These are phyloP conservation scores for Aspergillus quadricinctus DNA, from an alignment of 2,329 filamentous ascomycete genomes.

Conservation along the genomic window DNA sequence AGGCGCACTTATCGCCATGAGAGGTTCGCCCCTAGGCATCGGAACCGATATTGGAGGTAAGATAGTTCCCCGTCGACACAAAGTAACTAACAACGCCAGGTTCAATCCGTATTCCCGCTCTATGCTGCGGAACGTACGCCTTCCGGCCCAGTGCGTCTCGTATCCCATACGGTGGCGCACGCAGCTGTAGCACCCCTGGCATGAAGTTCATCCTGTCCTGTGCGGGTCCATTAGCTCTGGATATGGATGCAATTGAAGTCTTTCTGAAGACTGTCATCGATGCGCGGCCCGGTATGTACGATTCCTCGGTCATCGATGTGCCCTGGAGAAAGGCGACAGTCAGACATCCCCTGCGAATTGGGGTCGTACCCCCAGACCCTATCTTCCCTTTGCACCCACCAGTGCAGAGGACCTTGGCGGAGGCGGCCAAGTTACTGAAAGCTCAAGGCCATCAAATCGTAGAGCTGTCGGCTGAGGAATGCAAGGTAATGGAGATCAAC, in stretches of 20 bases:
- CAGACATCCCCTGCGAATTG: conserved; percentile 39
- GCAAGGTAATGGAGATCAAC: conserved; percentile 9
- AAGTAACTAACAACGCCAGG: conserved; percentile 9
- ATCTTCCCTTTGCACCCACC: conserved; percentile 49
- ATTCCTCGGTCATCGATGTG: conserved; percentile 17
- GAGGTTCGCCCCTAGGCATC: conserved; percentile 58
- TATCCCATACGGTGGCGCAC: conserved; percentile 19
- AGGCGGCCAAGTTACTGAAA: conserved; percentile 35
- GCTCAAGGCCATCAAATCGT: conserved; percentile 44
- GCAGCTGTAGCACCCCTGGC: conserved; percentile 13
- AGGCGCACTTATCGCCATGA: conserved; percentile 57
- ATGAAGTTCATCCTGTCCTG: conserved; percentile 19
- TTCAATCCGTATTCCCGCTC: conserved; percentile 28
- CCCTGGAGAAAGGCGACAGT: conserved; percentile 15
- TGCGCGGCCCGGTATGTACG: conserved; percentile 12
- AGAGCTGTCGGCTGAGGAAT: conserved; percentile 17
- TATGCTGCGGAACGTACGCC: conserved; percentile 28
- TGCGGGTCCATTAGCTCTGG: conserved; percentile 16
- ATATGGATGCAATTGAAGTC: conserved; percentile 14
- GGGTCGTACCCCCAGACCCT: conserved; percentile 44
- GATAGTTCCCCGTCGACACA: neutral
- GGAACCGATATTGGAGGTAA: conserved; percentile 57
- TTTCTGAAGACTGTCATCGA: conserved; percentile 12
- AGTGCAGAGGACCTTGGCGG: conserved; percentile 41
- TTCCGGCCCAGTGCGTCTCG: conserved; percentile 27